Percentiles rank a stretch among this genome's conserved stretches.
Conservation (phyloP, 495 filamentous ascomycete genomes). For the Neurospora discreta region DNA sequence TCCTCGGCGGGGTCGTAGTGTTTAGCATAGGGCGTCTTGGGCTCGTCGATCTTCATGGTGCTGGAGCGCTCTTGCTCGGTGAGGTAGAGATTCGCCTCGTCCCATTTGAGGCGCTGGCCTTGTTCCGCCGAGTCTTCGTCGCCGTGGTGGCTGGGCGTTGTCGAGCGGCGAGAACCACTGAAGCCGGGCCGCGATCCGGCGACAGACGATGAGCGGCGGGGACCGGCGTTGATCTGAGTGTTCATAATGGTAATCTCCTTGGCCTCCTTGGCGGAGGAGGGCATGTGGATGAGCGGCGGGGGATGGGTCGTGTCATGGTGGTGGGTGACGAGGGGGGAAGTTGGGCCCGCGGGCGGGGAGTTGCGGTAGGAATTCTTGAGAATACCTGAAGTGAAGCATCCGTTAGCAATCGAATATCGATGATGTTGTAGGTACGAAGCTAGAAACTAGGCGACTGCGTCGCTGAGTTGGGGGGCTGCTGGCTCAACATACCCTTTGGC, state of each 20-base stretch:
- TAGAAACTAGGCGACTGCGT: background rate
- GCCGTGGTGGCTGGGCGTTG: constrained; percentile 26
- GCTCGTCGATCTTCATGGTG: constrained; percentile 98
- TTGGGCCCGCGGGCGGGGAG: constrained; percentile 33
- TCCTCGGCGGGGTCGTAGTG: constrained; percentile 87
- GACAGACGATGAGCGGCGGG: constrained; percentile 69
- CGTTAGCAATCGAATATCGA: background rate
- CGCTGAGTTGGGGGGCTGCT: background rate
- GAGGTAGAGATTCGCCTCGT: constrained; percentile 92
- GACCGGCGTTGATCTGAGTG: constrained; percentile 87
- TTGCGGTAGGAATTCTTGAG: constrained; percentile 77
- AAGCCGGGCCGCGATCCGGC: constrained; percentile 40
- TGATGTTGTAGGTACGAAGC: background rate
- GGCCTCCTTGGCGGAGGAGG: constrained; percentile 42
- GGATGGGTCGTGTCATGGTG: constrained; percentile 9
- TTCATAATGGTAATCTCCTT: constrained; percentile 89
- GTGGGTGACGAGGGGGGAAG: constrained; percentile 31
- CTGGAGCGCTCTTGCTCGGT: constrained; percentile 88
- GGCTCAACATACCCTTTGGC: constrained; percentile 55
- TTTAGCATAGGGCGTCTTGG: constrained; percentile 90
- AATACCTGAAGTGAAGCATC: constrained; percentile 50
- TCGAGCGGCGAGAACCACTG: constrained; percentile 61
- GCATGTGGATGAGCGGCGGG: constrained; percentile 20
- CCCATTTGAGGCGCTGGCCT: constrained; percentile 81
- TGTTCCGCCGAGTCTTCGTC: constrained; percentile 38